These are phyloP conservation scores for Garcia nutans DNA, from an alignment of 345 rosid genomes.

Conservation along the genomic window DNA sequence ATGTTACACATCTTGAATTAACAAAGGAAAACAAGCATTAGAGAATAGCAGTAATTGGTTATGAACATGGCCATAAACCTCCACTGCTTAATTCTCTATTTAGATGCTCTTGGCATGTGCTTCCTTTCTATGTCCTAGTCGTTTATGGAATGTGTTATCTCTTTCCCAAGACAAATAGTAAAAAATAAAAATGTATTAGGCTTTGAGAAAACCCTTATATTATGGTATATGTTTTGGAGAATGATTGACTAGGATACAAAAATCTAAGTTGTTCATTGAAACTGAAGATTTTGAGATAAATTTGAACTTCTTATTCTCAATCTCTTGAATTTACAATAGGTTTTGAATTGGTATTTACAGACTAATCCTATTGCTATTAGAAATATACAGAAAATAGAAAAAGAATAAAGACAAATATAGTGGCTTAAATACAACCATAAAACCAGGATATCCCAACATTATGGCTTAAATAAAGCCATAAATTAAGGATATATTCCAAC, in stretches of 20 bases:
- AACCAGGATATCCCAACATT: no score
- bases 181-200: neutral
- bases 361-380: no score
- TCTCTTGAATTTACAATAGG: no score
- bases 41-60: neutral
- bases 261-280: neutral
- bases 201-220: neutral
- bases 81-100: neutral
- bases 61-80: neutral
- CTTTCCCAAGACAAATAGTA: no score
- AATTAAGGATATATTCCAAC: no score
- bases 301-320: no score
- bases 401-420: no score
- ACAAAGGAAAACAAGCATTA: neutral
- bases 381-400: no score
- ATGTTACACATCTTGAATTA: neutral
- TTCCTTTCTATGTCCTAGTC: neutral
- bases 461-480: no score
- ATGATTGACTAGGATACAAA: neutral
- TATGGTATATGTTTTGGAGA: neutral
- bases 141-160: neutral
- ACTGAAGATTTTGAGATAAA: no score
- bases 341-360: no score
- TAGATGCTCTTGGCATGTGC: neutral
- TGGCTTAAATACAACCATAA: no score